phyloP scores from a whole-genome alignment of 2,329 filamentous ascomycete genomes.

The Trichoderma asperellum region DNA sequence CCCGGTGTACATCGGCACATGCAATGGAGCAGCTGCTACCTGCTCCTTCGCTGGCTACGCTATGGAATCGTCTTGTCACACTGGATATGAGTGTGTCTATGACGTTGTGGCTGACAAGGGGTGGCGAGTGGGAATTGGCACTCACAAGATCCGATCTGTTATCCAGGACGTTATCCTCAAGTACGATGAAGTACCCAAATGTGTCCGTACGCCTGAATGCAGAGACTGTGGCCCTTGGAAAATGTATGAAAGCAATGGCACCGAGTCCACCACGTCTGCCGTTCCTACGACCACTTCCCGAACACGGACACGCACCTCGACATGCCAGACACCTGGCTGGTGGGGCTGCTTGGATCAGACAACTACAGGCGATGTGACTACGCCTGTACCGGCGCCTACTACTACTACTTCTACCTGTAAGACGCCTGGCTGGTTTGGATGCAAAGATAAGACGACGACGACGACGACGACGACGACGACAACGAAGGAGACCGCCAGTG shows the following conservation, averaged over 20 bases:
- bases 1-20: conserved; percentile 90
- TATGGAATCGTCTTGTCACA: conserved; percentile 90
- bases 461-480: conserved; percentile 39
- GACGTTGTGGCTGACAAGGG: conserved; percentile 90
- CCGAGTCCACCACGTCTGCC: conserved; percentile 70
- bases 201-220: conserved; percentile 76
- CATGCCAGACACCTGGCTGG: conserved; percentile 91
- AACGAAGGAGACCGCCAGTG: neutral
- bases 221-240: conserved; percentile 93
- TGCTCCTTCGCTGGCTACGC: conserved; percentile 94
- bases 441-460: conserved; percentile 53
- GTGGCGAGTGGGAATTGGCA: conserved; percentile 88
- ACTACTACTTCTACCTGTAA: conserved; percentile 61
- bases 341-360: conserved; percentile 78
- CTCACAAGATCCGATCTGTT: conserved; percentile 86
- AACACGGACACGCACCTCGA: conserved; percentile 79
- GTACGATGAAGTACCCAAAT: conserved; percentile 80
- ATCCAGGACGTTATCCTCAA: conserved; percentile 84
- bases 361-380: conserved; percentile 43
- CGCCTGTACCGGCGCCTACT: conserved; percentile 40
- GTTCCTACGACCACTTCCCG: conserved; percentile 61
- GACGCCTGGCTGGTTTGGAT: conserved; percentile 69
- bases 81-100: conserved; percentile 84
- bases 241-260: conserved; percentile 90
- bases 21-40: conserved; percentile 84